Percentiles rank a stretch among this genome's conserved stretches.
Conservation (phyloP, 768 basidiomycete species). For the Termitomyces sp. region DNA sequence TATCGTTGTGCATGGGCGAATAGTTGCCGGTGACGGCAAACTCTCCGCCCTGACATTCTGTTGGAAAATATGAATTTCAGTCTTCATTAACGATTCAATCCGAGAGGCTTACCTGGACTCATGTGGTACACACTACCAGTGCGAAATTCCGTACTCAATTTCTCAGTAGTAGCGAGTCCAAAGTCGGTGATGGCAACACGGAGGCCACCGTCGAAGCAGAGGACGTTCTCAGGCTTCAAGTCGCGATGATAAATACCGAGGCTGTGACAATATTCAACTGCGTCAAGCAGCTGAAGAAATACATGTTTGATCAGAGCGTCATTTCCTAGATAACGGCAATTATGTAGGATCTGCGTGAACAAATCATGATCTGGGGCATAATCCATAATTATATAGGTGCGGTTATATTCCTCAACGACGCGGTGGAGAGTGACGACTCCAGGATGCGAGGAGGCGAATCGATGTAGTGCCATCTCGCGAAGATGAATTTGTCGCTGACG, state of each 20-base stretch:
- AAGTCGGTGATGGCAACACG: slow-evolving; percentile 91
- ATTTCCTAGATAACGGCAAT: slow-evolving; percentile 77
- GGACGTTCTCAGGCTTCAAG: slow-evolving; percentile 94
- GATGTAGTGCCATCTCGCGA: slow-evolving; percentile 83
- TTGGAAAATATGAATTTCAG: slow-evolving; percentile 15
- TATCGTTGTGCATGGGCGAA: slow-evolving; percentile 85
- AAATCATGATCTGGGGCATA: slow-evolving; percentile 89
- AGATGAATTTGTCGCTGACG: slow-evolving; percentile 78
- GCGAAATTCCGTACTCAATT: slow-evolving; percentile 81
- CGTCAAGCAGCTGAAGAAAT: slow-evolving; percentile 92
- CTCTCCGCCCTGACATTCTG: slow-evolving; percentile 86
- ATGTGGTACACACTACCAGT: slow-evolving; percentile 97
- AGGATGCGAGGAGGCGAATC: slow-evolving; percentile 68
- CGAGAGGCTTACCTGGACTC: slow-evolving; percentile 68
- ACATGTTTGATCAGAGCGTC: slow-evolving; percentile 83
- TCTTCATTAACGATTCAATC: not conserved
- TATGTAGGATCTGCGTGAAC: slow-evolving; percentile 83
- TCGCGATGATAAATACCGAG: slow-evolving; percentile 95
- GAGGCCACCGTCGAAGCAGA: slow-evolving; percentile 78
- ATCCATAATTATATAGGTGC: slow-evolving; percentile 92
- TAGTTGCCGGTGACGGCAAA: slow-evolving; percentile 66
- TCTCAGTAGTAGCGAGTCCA: slow-evolving; percentile 88
- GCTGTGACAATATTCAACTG: slow-evolving; percentile 89
- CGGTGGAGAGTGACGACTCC: slow-evolving; percentile 88
- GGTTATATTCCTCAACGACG: slow-evolving; percentile 76